Evolutionary conservation across 257 asterid species (phyloP), one percentile per base, ranked within the genome.

Genomic region (Marsdenia floribunda): DNA sequence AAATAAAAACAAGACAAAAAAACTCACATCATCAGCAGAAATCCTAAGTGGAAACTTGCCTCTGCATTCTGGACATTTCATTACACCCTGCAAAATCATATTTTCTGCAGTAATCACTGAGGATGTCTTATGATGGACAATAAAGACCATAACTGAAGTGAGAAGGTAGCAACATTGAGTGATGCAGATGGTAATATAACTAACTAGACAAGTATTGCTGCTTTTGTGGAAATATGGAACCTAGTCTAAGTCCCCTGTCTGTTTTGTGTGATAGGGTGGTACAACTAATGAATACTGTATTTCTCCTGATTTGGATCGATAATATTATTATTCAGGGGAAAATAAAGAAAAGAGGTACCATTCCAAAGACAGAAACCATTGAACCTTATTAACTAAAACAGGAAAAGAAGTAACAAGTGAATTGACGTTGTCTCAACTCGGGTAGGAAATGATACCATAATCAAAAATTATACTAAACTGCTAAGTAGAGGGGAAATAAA

Each of bases 11-110:
- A 33, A 71, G 71, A 73, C 63, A 60, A 70, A 73, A 52, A 54
- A 82, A 81, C 99, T 89, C 83, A 92, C 99, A 86, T 94, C 92
- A 83, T 94, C 99, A 12, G 97, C 96, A 71, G 98, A 92, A 82
- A 94, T 89, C 88, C 95, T 84, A 71, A 94, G 68, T 44, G 88
- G 91, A 24, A 85, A 81, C 90, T 88, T 92, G 82, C 85, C 92
- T 87, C 89, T 86, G 87, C 99, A 94, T 81, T 94, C 97, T 64
- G 99, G 96, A 78, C 99, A 94, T 83, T 85, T 90, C 97, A 94
- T 94, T 84, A 87, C 97, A 58, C 99, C 99, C 99, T 94, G 91
- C 83, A 82, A 80, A 77, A 78, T 68, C 78, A 82, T 24, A 76
- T 55, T 70, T 70, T 33, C 40, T 14, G 72, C 69, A 68, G 72